Evolutionary conservation across 2,329 filamentous ascomycete species (phyloP), one percentile per base, ranked within the genome.

Genomic region (Aspergillus calidoustus): DNA sequence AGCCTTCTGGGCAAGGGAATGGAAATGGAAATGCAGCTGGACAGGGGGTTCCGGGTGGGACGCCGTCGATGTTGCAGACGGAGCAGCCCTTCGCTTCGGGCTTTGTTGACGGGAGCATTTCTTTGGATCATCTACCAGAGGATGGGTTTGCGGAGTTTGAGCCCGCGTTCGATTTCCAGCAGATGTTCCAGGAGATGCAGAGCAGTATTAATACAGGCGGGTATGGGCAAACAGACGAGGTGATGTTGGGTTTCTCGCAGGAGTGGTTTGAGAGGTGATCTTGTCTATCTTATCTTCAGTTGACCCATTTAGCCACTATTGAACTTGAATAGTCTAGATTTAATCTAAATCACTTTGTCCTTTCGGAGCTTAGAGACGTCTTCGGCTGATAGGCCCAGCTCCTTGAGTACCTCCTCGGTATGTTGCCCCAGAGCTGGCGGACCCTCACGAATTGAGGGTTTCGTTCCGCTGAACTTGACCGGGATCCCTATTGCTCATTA

Each of bases 391-490:
- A 69, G 64, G 2, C 72, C 70, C 25, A 73, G 34, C n/a, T 72
- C 65, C 3, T 62, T 43, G 6, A 76, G 56, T 1, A 70, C 60
- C 19, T 66, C 63, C 25, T 72, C 65, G 2, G 69, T 76, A 57
- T 77, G 74, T 59, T 77, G 66, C 2, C 74, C 74, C 8, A 77
- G 44, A 11, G 59, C 58, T 3, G 74, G 76, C 4, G 73, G 74
- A 3, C 50, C 54, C 1, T 67, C 66, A 23, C 68, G 64, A 3
- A 44, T n/a, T 1, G 23, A 44, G 30, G 34, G 34, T 3, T 38
- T 41, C 0, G 74, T 72, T n/a, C 71, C 62, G 28, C 69, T 71
- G 51, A 75, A 77, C 47, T 77, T 77, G 5, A 78, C 72, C 0
- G 75, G 70, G 7, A 67, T 64, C 1, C 54, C 54, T 57, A 41